Percentiles rank a stretch among this genome's conserved stretches.
Evolutionary conservation across 2,329 filamentous ascomycete species (phyloP).

Genomic region (Penicillium sp.): DNA sequence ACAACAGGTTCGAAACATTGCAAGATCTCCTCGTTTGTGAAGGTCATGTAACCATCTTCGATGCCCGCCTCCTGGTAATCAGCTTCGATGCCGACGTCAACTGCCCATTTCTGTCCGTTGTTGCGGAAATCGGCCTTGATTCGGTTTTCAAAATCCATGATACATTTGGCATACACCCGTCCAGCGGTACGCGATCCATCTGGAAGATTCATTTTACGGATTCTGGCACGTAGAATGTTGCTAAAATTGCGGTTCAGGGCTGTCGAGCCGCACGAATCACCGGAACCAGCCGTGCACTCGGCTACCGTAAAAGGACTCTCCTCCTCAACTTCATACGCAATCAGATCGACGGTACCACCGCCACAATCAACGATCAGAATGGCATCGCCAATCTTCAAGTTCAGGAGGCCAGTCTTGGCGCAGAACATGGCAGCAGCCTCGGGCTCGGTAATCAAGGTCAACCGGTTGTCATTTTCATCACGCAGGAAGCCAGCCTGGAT

Average conservation of each 20-base stretch:
- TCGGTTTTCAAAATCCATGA: conserved; percentile 99
- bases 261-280: conserved; percentile 97
- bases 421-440: conserved; percentile 97
- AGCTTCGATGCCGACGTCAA: conserved; percentile 96
- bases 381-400: conserved; percentile 97
- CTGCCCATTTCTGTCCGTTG: conserved; percentile 98
- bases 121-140: conserved; percentile 99
- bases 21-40: conserved; percentile 97
- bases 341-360: conserved; percentile 97
- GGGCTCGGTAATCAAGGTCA: conserved; percentile 92
- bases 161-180: conserved; percentile 97
- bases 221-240: conserved; percentile 96
- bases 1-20: conserved; percentile 99
- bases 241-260: conserved; percentile 97
- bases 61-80: conserved; percentile 97
- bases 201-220: conserved; percentile 97
- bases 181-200: conserved; percentile 97
- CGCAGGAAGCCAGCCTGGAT: conserved; percentile 96
- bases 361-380: conserved; percentile 97
- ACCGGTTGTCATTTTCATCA: conserved; percentile 94
- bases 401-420: conserved; percentile 91
- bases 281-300: conserved; percentile 94
- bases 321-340: conserved; percentile 97
- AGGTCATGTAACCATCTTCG: conserved; percentile 99
- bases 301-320: conserved; percentile 95